Evolutionary conservation across 23 red algal genomes (phyloP).

Genomic region (Gracilaria caudata): DNA sequence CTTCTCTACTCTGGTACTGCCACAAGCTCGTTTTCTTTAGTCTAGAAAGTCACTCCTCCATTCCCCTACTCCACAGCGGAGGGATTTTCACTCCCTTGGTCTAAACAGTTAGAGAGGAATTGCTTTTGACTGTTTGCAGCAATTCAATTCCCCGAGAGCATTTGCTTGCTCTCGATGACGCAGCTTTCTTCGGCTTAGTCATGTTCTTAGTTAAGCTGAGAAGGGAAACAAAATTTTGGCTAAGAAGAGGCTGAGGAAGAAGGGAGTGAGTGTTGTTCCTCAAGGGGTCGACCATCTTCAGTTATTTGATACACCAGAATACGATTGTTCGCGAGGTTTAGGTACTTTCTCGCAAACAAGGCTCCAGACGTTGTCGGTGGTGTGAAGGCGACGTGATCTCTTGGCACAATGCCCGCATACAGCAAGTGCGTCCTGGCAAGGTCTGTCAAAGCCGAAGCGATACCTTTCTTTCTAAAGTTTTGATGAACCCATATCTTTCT

Average conservation of each 20-base stretch:
- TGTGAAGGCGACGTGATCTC: slow-evolving; percentile 46
- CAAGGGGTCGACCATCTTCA: slow-evolving; percentile 6
- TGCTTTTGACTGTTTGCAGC: too few relatives aligned
- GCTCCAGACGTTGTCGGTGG: slow-evolving; percentile 30
- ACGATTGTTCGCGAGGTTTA: neutral
- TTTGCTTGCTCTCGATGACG: neutral
- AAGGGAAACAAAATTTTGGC: neutral
- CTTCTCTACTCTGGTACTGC: too few relatives aligned
- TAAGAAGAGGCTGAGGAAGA: neutral
- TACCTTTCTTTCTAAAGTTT: slow-evolving; percentile 23
- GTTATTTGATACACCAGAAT: slow-evolving; percentile 20
- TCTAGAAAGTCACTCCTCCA: too few relatives aligned
- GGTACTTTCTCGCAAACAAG: slow-evolving; percentile 27
- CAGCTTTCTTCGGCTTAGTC: neutral
- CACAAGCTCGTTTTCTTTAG: too few relatives aligned
- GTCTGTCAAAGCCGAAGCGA: slow-evolving; percentile 36
- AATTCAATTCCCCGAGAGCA: neutral
- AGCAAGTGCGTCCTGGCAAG: slow-evolving; percentile 39
- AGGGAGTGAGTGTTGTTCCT: neutral
- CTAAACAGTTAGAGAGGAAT: too few relatives aligned
- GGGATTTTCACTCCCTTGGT: too few relatives aligned
- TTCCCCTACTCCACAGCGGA: too few relatives aligned
- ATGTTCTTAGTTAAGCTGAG: neutral
- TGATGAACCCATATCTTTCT: slow-evolving; percentile 58
- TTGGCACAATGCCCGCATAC: slow-evolving; percentile 25